Evolutionary conservation across 2,329 filamentous ascomycete species (phyloP), one percentile per base, ranked within the genome.

Genomic region (Cladosporium sphaerospermum): DNA sequence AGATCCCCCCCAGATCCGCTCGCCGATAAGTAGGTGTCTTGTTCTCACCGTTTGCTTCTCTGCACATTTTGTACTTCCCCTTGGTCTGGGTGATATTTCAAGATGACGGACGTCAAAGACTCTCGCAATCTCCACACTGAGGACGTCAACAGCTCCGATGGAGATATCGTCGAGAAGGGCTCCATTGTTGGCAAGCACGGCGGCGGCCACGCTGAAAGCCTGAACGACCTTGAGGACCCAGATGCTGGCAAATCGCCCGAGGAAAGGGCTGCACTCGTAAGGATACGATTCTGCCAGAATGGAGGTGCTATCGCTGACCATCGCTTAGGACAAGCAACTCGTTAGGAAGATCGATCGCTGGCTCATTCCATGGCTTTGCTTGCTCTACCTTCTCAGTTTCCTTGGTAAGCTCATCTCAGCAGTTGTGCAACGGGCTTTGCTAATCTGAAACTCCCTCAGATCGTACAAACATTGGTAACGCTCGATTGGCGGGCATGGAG

Each of bases 381-480:
- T 89, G 45, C 76, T 90, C 33, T 90, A 90, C 62, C 76, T 91
- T 1, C 77, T 89, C 49, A 85, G 84, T 56, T 90, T 89, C 67
- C 77, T 90, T 19, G 41, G 83, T 86, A 64, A 39, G 36, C n/a
- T 3, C n/a, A 14, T 39, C 36, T n/a, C 11, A 9, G 13, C 36
- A 1, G 2, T 14, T 1, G 13, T 11, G 36, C 7, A 9, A 39
- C 36, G 10, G 3, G 2, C 4, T 6, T n/a, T 14, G n/a, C n/a
- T 14, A 13, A 39, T 14, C 16, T 39, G n/a, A 13, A n/a, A 9
- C 36, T 2, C 13, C n/a, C 8, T n/a, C 50, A 14, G 72, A 75
- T 54, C 63, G 85, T 11, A 90, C 88, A 23, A 92, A 93, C 62
- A 88, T 91, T 55, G 87, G 87, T 46, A 93, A 77, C 70, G 89